Conservation (phyloP, 2,329 filamentous ascomycete species). For the Fusarium brachygibbosum region DNA sequence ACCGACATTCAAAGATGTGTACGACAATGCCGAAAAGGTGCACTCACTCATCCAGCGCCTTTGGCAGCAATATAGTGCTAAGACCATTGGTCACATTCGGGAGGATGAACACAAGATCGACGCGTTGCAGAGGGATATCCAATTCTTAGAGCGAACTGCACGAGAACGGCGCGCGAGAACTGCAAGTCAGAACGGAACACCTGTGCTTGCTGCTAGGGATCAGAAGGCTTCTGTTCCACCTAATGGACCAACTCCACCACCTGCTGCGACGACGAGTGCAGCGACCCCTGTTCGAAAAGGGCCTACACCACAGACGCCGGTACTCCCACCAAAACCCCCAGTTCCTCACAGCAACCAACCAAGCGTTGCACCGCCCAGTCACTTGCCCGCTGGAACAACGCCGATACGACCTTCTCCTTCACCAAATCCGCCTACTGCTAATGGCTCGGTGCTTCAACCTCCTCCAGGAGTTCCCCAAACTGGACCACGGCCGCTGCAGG, state of each 20-base stretch:
- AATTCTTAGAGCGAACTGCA: conserved; percentile 70
- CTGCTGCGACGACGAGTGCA: conserved; percentile 35
- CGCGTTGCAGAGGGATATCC: conserved; percentile 75
- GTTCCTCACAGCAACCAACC: conserved; percentile 41
- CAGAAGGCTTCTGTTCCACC: conserved; percentile 46
- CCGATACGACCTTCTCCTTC: conserved; percentile 49
- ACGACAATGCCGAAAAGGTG: conserved; percentile 75
- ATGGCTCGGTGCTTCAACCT: conserved; percentile 55
- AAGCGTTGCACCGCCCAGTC: conserved; percentile 49
- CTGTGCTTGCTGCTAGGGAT: conserved; percentile 53
- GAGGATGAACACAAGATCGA: conserved; percentile 79
- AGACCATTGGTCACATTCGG: conserved; percentile 76
- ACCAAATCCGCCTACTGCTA: conserved; percentile 50
- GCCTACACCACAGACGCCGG: conserved; percentile 52
- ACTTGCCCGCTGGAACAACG: conserved; percentile 48
- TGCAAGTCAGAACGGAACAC: conserved; percentile 54
- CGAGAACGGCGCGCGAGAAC: conserved; percentile 55
- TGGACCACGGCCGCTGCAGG: conserved; percentile 52
- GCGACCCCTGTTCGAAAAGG: conserved; percentile 48
- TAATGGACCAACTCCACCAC: conserved; percentile 46
- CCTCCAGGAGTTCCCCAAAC: conserved; percentile 53
- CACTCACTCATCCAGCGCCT: conserved; percentile 79
- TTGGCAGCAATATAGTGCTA: conserved; percentile 79
- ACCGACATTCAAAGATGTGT: conserved; percentile 75
- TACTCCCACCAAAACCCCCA: conserved; percentile 55